Percentiles rank a stretch among this genome's conserved stretches.
Conservation (phyloP, 495 filamentous ascomycete species). For the Penicillium paradoxum region DNA sequence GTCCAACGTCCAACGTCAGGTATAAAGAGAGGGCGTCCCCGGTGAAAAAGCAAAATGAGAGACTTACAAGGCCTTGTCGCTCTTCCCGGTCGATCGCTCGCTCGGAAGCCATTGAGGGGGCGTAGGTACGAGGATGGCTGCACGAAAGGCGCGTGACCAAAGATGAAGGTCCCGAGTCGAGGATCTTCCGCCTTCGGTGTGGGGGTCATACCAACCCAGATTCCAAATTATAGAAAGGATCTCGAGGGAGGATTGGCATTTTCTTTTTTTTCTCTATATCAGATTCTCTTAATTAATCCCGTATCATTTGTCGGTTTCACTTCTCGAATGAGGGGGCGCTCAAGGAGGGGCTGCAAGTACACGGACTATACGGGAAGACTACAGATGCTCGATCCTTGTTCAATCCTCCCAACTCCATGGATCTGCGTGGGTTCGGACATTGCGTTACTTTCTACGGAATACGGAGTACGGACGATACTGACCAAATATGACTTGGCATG, state of each 20-base stretch:
- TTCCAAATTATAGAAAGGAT: too few relatives aligned
- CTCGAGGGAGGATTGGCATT: neutral
- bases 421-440: too few relatives aligned
- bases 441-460: too few relatives aligned
- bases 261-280: neutral
- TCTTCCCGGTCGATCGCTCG: conserved; percentile 85
- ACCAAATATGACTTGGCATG: too few relatives aligned
- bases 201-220: neutral
- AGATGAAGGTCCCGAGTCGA: conserved; percentile 20
- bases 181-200: conserved; percentile 28
- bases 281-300: neutral
- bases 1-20: conserved; percentile 6
- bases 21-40: conserved; percentile 7
- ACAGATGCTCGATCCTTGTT: neutral
- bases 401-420: neutral
- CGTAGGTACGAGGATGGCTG: conserved; percentile 79
- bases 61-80: conserved; percentile 82
- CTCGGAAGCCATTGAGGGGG: conserved; percentile 57
- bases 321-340: neutral
- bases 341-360: neutral
- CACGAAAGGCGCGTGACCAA: conserved; percentile 58
- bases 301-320: neutral
- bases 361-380: conserved; percentile 2
- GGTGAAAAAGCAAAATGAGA: conserved; percentile 11
- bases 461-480: too few relatives aligned